Percentiles rank a stretch among this genome's conserved stretches.
These are phyloP conservation scores for Hibiscus tridactylites DNA, from an alignment of 345 rosid genomes.

Conservation along the genomic window DNA sequence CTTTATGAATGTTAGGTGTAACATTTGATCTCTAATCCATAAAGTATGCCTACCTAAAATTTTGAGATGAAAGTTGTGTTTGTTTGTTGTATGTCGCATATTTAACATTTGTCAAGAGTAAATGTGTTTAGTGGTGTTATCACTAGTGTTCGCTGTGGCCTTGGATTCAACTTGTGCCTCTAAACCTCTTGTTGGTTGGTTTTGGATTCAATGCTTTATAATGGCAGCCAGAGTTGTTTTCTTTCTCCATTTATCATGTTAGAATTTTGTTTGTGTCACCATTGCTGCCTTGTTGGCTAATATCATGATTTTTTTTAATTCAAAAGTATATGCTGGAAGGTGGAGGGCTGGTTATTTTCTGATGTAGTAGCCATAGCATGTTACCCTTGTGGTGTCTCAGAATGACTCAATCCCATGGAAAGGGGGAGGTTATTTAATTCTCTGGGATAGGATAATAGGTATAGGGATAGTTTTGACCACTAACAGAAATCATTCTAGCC, in stretches of 20 bases:
- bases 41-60: neutral
- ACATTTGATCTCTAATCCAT: neutral
- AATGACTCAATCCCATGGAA: neutral
- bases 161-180: neutral
- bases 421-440: neutral
- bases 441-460: neutral
- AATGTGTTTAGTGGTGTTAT: neutral
- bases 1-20: neutral
- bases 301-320: neutral
- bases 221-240: neutral
- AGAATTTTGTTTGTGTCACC: neutral
- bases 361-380: neutral
- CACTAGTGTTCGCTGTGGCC: neutral
- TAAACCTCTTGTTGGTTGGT: neutral
- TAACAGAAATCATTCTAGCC: neutral
- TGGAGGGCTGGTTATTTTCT: neutral
- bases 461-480: neutral
- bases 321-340: neutral
- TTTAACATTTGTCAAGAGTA: neutral
- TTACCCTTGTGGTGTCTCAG: neutral
- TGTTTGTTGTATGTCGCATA: neutral
- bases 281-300: neutral
- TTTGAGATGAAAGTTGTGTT: neutral
- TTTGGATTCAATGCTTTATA: neutral
- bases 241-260: neutral